phyloP scores from a whole-genome alignment of 139 green algal genomes.

The Yamagishiella unicocca region DNA sequence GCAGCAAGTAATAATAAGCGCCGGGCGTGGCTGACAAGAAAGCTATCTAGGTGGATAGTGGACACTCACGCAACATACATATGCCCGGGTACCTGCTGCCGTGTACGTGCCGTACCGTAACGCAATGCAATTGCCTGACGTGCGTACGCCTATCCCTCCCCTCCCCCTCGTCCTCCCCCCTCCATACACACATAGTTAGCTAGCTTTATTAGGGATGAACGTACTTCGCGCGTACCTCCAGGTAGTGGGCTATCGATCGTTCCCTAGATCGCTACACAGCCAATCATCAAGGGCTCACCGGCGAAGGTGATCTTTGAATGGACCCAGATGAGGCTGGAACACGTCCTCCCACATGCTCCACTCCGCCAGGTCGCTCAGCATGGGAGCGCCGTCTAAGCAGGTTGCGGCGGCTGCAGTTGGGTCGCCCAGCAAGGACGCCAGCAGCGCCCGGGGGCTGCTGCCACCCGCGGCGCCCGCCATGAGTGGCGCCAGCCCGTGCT shows the following conservation, averaged over 20 bases:
- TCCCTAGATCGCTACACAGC: too few species aligned
- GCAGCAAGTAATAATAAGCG: too few species aligned
- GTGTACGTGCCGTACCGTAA: too few species aligned
- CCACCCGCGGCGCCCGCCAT: background rate
- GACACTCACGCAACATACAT: too few species aligned
- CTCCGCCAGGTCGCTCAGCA: constrained; percentile 31
- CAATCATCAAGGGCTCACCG: too few species aligned
- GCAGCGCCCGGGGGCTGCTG: background rate
- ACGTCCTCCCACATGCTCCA: constrained; percentile 27
- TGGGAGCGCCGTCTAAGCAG: constrained; percentile 4
- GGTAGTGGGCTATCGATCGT: too few species aligned
- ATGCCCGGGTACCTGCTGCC: too few species aligned
- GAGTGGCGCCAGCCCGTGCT: background rate
- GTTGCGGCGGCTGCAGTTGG: background rate
- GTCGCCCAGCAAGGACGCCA: background rate
- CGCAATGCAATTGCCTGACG: background rate
- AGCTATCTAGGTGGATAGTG: too few species aligned
- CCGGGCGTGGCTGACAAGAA: too few species aligned
- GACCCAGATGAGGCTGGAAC: constrained; percentile 45
- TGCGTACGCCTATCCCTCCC: background rate
- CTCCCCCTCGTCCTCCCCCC: background rate
- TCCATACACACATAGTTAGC: background rate
- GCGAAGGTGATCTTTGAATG: constrained; percentile 23
- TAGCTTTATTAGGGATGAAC: too few species aligned
- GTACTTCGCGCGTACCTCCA: too few species aligned